Evolutionary conservation across 305 asterid species (phyloP), one percentile per base, ranked within the genome.

Genomic region (Fraxinus baroniana): DNA sequence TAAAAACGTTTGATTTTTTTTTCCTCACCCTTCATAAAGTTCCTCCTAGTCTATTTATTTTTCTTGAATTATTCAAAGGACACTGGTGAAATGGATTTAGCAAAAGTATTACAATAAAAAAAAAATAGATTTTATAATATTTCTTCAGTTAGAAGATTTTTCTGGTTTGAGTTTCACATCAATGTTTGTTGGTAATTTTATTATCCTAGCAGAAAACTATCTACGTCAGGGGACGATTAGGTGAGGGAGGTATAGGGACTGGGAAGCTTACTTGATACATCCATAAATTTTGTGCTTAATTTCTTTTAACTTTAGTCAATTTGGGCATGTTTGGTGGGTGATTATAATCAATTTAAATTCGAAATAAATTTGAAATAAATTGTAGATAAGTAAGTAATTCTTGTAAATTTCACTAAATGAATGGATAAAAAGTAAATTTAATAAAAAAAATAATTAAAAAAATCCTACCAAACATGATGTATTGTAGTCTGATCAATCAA

Each of bases 101-200:
- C 26, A n/a, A 55, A n/a, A 57, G 66, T n/a, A 57, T n/a, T 57
- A n/a, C 26, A 7, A 57, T 57, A 5, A 57, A 57, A 57, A 57
- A 18, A n/a, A n/a, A 55, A 55, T 17, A 17, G 7, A n/a, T 4
- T 17, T 57, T 7, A 44, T 41, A 28, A 30, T 70, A 44, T 52
- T 78, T 60, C 79, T 86, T 72, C 17, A 55, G 80, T 78, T 66
- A 4, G 7, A 74, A 80, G 86, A 85, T 80, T 52, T 78, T 83
- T 26, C 76, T 78, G 8, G 83, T 78, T 80, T 13, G 74, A 82
- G 35, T 78, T 87, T 87, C 86, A 68, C 77, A 76, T 85, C 90
- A 74, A 85, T n/a, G 76, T 80, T 39, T 83, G 88, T 80, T 57
- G 20, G 18, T 8, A 70, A 9, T 17, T 71, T 79, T 77, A 52